phyloP scores from a whole-genome alignment of 73 alveolate genomes.

The Paramecium tetraurelia region DNA sequence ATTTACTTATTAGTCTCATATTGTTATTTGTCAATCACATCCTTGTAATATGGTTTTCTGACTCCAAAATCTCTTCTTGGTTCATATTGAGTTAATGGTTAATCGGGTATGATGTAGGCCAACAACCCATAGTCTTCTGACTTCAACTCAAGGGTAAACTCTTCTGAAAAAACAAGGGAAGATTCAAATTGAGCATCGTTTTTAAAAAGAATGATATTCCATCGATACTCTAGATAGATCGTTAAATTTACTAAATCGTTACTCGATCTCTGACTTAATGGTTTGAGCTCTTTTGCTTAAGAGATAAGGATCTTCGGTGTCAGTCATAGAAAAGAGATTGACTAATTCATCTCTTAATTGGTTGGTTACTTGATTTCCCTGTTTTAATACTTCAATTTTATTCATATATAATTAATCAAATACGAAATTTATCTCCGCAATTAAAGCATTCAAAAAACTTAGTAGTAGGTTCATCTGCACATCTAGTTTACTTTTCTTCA shows the following conservation, averaged over 20 bases:
- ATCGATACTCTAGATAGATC: not conserved
- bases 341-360: slow-evolving; percentile 17
- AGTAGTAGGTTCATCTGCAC: slow-evolving; percentile 63
- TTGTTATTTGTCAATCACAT: not conserved
- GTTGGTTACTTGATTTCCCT: not conserved
- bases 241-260: not conserved
- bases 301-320: not conserved
- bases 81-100: not conserved
- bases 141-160: not conserved
- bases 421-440: slow-evolving; percentile 39
- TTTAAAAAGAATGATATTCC: not conserved
- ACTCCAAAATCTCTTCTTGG: slow-evolving; percentile 10
- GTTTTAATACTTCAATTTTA: not conserved
- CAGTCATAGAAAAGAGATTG: not conserved
- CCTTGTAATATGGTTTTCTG: not conserved
- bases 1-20: not conserved
- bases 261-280: not conserved
- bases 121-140: not conserved
- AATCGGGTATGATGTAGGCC: not conserved
- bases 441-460: slow-evolving; percentile 39
- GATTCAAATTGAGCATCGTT: not conserved
- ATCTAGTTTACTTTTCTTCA: slow-evolving; percentile 48
- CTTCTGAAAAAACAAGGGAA: slow-evolving; percentile 12
- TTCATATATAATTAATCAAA: slow-evolving; percentile 4
- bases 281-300: slow-evolving; percentile 22